Conservation (phyloP, 1,139 yeast genomes). For the Meyerozyma carpophila region DNA sequence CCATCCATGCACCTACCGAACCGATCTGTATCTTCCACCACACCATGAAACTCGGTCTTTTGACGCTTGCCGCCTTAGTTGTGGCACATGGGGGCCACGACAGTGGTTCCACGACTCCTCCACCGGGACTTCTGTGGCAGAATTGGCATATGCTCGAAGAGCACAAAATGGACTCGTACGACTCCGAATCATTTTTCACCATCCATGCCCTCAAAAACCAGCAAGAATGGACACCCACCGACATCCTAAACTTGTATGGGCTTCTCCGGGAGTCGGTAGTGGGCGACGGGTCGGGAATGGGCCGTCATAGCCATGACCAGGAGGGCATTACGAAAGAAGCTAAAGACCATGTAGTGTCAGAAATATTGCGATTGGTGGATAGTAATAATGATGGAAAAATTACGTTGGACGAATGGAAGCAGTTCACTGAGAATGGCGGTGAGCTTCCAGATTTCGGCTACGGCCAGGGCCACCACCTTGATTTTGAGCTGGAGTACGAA, state of each 20-base stretch:
- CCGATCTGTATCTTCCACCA: neutral
- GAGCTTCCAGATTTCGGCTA: slow-evolving; percentile 87
- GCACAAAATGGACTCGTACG: slow-evolving; percentile 71
- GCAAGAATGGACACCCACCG: slow-evolving; percentile 52
- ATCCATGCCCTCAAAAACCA: slow-evolving; percentile 64
- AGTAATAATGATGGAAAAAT: slow-evolving; percentile 61
- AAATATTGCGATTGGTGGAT: slow-evolving; percentile 60
- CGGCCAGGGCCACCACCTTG: slow-evolving; percentile 97
- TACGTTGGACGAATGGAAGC: slow-evolving; percentile 64
- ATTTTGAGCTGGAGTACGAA: slow-evolving; percentile 89
- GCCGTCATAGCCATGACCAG: slow-evolving; percentile 57
- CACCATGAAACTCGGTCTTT: slow-evolving; percentile 2
- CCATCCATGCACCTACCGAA: neutral
- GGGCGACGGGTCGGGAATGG: slow-evolving; percentile 91
- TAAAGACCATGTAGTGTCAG: slow-evolving; percentile 50
- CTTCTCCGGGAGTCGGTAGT: slow-evolving; percentile 63
- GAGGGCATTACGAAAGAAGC: slow-evolving; percentile 50
- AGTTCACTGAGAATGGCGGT: slow-evolving; percentile 58
- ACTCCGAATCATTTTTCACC: slow-evolving; percentile 72
- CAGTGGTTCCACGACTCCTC: slow-evolving; percentile 20
- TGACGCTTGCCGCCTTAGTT: slow-evolving; percentile 5
- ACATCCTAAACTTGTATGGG: slow-evolving; percentile 80
- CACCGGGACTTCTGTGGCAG: slow-evolving; percentile 60
- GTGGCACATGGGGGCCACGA: slow-evolving; percentile 16
- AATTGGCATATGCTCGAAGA: slow-evolving; percentile 89